Evolutionary conservation across 331 rosid genomes (phyloP).

Genomic region (Stylosanthes scabra): DNA sequence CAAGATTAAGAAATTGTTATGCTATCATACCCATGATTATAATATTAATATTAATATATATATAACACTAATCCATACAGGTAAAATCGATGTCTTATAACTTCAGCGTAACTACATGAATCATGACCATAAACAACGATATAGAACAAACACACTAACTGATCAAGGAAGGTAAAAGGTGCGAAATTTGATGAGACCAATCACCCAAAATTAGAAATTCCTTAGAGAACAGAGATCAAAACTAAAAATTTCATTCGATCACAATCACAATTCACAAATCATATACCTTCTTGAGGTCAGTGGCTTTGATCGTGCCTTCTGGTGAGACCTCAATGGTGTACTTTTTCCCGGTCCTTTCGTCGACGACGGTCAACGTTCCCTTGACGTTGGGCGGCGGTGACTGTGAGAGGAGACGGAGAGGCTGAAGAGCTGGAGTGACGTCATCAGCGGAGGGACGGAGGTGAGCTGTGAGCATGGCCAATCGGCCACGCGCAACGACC

Average conservation of each 20-base stretch:
- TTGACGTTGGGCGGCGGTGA: conserved; percentile 53
- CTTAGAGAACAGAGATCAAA: background rate
- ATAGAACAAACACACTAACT: background rate
- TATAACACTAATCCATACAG: too few species aligned
- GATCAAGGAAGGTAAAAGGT: conserved; percentile 19
- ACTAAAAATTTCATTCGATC: conserved; percentile 7
- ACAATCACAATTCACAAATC: background rate
- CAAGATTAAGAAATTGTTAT: too few species aligned
- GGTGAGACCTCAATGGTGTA: conserved; percentile 71
- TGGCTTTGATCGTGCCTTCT: conserved; percentile 79
- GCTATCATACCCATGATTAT: too few species aligned
- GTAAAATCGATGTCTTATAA: background rate
- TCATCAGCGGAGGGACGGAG: conserved; percentile 51
- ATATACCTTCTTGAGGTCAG: conserved; percentile 77
- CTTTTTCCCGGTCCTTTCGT: conserved; percentile 79
- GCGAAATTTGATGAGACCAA: conserved; percentile 25
- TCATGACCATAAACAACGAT: background rate
- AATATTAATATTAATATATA: too few species aligned
- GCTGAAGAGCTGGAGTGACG: conserved; percentile 35
- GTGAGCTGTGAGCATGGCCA: conserved; percentile 81
- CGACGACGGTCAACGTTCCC: conserved; percentile 73
- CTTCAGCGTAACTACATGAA: too few species aligned
- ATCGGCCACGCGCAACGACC: conserved; percentile 60
- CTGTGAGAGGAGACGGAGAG: conserved; percentile 60
- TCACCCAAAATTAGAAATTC: background rate